Percentiles rank a stretch among this genome's conserved stretches.
These are phyloP conservation scores for Candolleomyces aberdarensis DNA, from an alignment of 768 basidiomycete genomes.

Conservation along the genomic window DNA sequence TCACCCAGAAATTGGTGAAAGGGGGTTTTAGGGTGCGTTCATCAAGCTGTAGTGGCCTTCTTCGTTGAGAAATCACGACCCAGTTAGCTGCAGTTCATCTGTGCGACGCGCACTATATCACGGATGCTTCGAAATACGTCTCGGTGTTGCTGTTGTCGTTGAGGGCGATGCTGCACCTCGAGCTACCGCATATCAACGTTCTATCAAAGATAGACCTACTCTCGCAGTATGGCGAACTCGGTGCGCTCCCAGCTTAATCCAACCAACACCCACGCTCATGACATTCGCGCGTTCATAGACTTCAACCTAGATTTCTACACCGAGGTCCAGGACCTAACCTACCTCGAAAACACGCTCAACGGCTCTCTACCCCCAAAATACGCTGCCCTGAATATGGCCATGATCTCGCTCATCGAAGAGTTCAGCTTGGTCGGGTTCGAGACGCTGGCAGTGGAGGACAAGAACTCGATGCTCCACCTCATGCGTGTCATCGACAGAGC, in stretches of 20 bases:
- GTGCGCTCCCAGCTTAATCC: conserved; percentile 39
- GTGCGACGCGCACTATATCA: conserved; percentile 96
- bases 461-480: conserved; percentile 90
- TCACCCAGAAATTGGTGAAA: conserved; percentile 71
- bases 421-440: conserved; percentile 52
- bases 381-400: conserved; percentile 67
- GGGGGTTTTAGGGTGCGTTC: conserved; percentile 76
- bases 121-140: conserved; percentile 93
- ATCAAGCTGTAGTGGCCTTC: conserved; percentile 1
- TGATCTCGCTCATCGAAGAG: background rate
- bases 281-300: conserved; percentile 42
- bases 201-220: conserved; percentile 95
- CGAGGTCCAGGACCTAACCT: conserved; percentile 92
- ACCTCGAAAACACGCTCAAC: conserved; percentile 75
- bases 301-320: conserved; percentile 99
- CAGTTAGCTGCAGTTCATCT: conserved; percentile 93
- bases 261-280: background rate
- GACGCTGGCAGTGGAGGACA: conserved; percentile 97
- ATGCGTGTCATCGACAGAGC: conserved; percentile 84
- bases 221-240: conserved; percentile 87
- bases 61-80: conserved; percentile 12
- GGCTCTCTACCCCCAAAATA: conserved; percentile 61
- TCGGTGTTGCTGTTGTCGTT: conserved; percentile 89
- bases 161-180: conserved; percentile 96
- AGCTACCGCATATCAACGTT: conserved; percentile 97